These are phyloP conservation scores for Zizania palustris DNA, from an alignment of 202 grass and related monocot genomes.

Conservation along the genomic window DNA sequence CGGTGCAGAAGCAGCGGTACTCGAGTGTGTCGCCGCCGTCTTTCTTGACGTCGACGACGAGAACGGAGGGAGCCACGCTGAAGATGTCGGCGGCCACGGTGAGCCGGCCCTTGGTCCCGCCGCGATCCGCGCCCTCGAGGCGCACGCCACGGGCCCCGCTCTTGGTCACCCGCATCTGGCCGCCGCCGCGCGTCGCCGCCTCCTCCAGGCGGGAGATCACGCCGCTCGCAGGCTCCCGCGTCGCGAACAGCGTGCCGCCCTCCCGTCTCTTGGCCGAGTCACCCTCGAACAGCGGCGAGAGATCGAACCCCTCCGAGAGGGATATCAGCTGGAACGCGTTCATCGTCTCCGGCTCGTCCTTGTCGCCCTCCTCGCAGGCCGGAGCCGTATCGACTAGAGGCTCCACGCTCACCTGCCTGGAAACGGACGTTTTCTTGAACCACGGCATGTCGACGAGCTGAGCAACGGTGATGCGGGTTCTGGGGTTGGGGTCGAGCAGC, in stretches of 20 bases:
- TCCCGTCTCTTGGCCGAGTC: constrained; percentile 15
- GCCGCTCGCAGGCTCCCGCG: constrained; percentile 56
- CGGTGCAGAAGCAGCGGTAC: constrained; percentile 74
- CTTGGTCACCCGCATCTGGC: constrained; percentile 55
- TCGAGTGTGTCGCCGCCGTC: constrained; percentile 65
- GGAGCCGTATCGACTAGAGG: constrained; percentile 4
- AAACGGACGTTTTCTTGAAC: constrained; percentile 57
- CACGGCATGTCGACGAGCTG: constrained; percentile 60
- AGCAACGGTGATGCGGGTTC: constrained; percentile 63
- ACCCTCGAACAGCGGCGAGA: constrained; percentile 75
- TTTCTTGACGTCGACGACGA: constrained; percentile 77
- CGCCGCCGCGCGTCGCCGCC: constrained; percentile 56
- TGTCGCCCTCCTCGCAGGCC: not conserved
- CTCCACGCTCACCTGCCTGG: constrained; percentile 31
- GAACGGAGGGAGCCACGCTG: constrained; percentile 57
- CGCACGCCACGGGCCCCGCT: constrained; percentile 58
- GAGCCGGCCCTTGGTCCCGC: constrained; percentile 61
- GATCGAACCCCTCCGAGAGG: constrained; percentile 75
- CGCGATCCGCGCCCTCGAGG: constrained; percentile 56
- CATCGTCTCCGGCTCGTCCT: constrained; percentile 53
- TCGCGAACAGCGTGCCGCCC: constrained; percentile 63
- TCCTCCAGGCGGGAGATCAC: constrained; percentile 56
- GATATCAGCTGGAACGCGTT: constrained; percentile 93
- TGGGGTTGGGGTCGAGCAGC: constrained; percentile 67
- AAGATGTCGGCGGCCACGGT: constrained; percentile 74